phyloP scores from a whole-genome alignment of 352 stramenopile species.

The Aphanomyces astaci region DNA sequence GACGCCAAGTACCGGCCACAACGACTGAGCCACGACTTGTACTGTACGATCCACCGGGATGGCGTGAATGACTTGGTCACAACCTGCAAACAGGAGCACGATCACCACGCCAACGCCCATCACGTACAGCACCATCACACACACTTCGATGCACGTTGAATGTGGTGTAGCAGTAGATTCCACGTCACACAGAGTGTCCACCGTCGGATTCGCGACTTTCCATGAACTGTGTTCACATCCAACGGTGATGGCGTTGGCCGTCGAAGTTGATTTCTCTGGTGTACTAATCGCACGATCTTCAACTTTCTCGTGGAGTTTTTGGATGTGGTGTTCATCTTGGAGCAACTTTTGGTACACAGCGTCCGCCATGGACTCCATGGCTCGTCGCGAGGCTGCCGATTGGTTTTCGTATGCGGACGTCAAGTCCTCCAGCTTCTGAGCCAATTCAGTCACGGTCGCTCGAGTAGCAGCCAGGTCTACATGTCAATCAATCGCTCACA shows the following conservation, averaged over 20 bases:
- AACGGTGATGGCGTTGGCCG: neutral
- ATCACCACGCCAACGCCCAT: neutral
- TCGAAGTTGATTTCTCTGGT: no score
- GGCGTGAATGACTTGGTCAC: no score
- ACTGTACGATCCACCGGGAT: no score
- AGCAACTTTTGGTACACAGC: neutral
- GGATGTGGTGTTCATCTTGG: neutral
- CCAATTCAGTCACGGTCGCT: neutral
- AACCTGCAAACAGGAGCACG: neutral
- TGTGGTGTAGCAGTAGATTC: no score
- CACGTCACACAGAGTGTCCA: no score
- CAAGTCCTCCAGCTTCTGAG: slow-evolving; percentile 30
- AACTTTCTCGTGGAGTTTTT: neutral
- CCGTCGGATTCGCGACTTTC: no score
- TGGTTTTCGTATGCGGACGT: slow-evolving; percentile 50
- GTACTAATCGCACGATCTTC: neutral
- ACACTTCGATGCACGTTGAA: no score
- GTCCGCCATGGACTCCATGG: neutral
- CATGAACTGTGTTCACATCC: no score
- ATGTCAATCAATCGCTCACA: no score
- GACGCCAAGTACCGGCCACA: no score
- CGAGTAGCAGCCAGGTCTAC: neutral
- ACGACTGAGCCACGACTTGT: no score
- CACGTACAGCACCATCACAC: no score
- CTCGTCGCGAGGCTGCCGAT: slow-evolving; percentile 42